These are phyloP conservation scores for Leccinum aurantiacum DNA, from an alignment of 768 basidiomycete genomes.

Conservation along the genomic window DNA sequence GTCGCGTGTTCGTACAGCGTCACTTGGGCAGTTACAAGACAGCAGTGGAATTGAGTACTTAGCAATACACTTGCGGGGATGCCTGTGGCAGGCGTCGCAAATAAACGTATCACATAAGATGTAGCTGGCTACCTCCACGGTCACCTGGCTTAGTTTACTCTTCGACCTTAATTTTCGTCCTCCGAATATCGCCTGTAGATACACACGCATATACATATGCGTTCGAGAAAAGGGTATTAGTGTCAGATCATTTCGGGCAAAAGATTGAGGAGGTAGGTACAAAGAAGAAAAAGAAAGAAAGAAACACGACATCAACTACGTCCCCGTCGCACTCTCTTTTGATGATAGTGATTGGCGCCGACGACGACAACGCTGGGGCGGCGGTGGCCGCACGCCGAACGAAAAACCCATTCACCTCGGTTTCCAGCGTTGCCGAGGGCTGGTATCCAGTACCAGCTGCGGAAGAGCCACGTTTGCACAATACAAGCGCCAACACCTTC, in stretches of 20 bases:
- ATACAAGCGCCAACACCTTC: too few species aligned
- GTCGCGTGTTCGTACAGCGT: neutral
- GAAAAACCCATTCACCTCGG: neutral
- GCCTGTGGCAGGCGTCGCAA: neutral
- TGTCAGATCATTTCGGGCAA: neutral
- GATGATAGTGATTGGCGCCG: neutral
- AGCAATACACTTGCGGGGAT: neutral
- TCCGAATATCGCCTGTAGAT: neutral
- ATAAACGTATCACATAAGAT: neutral
- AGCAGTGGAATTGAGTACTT: neutral
- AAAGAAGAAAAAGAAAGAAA: neutral
- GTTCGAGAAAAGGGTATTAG: neutral
- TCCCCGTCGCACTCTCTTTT: slow-evolving; percentile 21
- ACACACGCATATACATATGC: too few species aligned
- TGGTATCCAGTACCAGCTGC: too few species aligned
- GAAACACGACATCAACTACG: neutral
- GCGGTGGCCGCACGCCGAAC: neutral
- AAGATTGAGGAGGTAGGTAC: too few species aligned
- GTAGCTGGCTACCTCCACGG: too few species aligned
- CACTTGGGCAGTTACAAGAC: neutral
- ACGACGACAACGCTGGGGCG: neutral
- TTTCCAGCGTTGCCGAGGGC: neutral
- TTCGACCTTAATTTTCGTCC: slow-evolving; percentile 13
- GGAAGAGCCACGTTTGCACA: too few species aligned
- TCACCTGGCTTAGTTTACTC: slow-evolving; percentile 4